Conservation (phyloP, 2,329 filamentous ascomycete species). For the Moelleriella libera region DNA sequence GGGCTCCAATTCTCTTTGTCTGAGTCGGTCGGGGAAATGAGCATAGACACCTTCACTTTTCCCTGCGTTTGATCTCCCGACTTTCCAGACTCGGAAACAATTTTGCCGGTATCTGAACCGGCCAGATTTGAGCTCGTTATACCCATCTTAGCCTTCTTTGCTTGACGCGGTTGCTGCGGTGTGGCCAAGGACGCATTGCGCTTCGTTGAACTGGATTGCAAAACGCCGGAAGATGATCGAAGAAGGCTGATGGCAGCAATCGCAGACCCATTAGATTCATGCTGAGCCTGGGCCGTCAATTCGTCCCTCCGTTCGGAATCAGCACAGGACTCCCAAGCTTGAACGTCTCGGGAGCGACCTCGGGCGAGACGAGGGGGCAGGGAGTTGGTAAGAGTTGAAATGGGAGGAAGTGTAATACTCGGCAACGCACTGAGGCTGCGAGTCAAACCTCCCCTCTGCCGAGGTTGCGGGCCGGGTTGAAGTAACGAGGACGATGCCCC, state of each 20-base stretch:
- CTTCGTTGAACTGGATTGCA: constrained; percentile 47
- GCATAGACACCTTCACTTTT: constrained; percentile 24
- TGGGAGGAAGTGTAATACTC: constrained; percentile 41
- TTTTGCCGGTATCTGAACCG: constrained; percentile 34
- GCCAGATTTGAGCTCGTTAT: constrained; percentile 48
- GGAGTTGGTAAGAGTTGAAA: constrained; percentile 36
- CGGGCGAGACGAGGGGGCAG: constrained; percentile 43
- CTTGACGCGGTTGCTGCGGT: constrained; percentile 16
- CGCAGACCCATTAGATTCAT: constrained; percentile 66
- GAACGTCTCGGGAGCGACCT: constrained; percentile 72
- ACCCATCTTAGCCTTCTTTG: constrained; percentile 49
- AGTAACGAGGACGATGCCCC: constrained; percentile 27
- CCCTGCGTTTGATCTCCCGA: constrained; percentile 9
- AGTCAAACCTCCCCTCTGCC: constrained; percentile 38
- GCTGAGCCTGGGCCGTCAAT: constrained; percentile 66
- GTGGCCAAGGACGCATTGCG: constrained; percentile 39
- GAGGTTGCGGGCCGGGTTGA: constrained; percentile 31
- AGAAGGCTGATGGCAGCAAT: constrained; percentile 71
- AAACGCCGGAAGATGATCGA: constrained; percentile 46
- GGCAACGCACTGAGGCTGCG: constrained; percentile 58
- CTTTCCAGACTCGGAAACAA: constrained; percentile 13
- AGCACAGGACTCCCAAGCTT: constrained; percentile 84
- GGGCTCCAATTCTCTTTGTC: constrained; percentile 90
- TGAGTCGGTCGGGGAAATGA: constrained; percentile 45
- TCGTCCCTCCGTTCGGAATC: constrained; percentile 68